phyloP scores from a whole-genome alignment of 495 filamentous ascomycete genomes.

The Hypoxylon rickii region DNA sequence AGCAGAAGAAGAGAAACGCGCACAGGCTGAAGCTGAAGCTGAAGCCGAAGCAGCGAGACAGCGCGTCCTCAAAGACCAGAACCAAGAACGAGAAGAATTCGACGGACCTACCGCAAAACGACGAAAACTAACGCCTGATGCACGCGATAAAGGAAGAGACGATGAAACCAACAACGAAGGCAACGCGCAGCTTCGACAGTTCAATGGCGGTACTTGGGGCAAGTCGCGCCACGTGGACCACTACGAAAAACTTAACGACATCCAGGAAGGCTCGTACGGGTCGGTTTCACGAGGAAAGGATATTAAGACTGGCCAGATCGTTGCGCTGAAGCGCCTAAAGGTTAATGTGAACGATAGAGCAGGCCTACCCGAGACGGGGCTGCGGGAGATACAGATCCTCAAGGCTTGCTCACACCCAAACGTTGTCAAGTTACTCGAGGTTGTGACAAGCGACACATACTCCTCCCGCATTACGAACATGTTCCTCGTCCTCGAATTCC shows the following conservation, averaged over 20 bases:
- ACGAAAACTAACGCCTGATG: constrained; percentile 53
- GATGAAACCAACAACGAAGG: constrained; percentile 21
- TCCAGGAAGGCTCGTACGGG: constrained; percentile 96
- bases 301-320: constrained; percentile 77
- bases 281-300: constrained; percentile 89
- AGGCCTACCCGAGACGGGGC: constrained; percentile 89
- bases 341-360: constrained; percentile 76
- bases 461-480: constrained; percentile 72
- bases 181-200: constrained; percentile 64
- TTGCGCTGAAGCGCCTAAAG: constrained; percentile 94
- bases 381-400: constrained; percentile 76
- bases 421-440: constrained; percentile 70
- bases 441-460: constrained; percentile 76
- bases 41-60: constrained; percentile 43
- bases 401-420: constrained; percentile 57
- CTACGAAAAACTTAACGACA: constrained; percentile 92
- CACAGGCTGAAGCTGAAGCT: constrained; percentile 32
- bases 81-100: constrained; percentile 32
- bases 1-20: constrained; percentile 59
- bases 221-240: constrained; percentile 82
- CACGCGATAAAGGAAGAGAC: constrained; percentile 37
- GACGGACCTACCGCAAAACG: constrained; percentile 59
- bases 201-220: constrained; percentile 70
- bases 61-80: constrained; percentile 45
- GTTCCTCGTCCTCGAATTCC: constrained; percentile 96